A percentile compares a stretch with the other conserved stretches of the same genome.
phyloP scores from a whole-genome alignment of 139 green algal genomes.

The Auxenochlorella pyrenoidosa region DNA sequence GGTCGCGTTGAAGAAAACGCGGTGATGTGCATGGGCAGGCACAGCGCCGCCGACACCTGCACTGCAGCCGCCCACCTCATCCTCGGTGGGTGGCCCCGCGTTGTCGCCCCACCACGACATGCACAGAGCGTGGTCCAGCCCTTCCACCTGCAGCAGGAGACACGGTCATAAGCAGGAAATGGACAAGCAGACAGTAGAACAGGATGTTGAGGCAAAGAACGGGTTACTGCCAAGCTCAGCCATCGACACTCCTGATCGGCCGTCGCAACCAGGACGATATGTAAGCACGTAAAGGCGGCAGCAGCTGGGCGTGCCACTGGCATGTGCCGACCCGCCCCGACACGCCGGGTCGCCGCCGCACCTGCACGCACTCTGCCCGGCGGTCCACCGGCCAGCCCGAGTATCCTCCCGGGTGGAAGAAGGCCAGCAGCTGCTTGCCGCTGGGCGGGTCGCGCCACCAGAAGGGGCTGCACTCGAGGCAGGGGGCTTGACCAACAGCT shows the following conservation, averaged over 20 bases:
- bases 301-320: background rate
- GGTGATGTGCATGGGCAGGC: background rate
- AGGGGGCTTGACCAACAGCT: too few relatives aligned
- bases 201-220: too few relatives aligned
- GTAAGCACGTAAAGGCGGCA: too few relatives aligned
- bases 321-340: background rate
- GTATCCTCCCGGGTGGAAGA: conserved; percentile 59
- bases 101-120: conserved; percentile 57
- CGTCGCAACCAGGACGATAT: too few relatives aligned
- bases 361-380: conserved; percentile 46
- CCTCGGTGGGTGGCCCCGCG: conserved; percentile 41
- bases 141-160: background rate
- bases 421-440: conserved; percentile 45
- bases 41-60: too few relatives aligned
- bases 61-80: conserved; percentile 29
- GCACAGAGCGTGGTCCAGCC: conserved; percentile 55
- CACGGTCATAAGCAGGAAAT: background rate
- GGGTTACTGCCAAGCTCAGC: too few relatives aligned
- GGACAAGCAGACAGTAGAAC: too few relatives aligned
- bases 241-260: too few relatives aligned
- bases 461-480: conserved; percentile 28
- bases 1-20: too few relatives aligned
- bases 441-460: conserved; percentile 49
- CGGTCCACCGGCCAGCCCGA: conserved; percentile 44
- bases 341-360: background rate